Evolutionary conservation across 176 grass and related monocot genomes (phyloP).

Genomic region (Phragmites australis): DNA sequence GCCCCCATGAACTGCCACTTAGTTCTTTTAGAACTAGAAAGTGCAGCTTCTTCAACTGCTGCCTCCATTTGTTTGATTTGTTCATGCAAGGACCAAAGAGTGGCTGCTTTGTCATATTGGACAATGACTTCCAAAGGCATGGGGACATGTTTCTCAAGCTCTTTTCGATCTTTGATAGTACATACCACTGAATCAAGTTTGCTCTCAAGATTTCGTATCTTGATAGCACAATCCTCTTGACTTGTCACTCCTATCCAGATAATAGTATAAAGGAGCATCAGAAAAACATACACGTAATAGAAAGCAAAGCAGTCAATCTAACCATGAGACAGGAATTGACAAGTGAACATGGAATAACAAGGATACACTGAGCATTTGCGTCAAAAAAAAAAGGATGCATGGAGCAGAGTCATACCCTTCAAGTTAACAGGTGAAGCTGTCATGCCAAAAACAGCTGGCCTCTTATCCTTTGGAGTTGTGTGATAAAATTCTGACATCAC

Average conservation of each 20-base stretch:
- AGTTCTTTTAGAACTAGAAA: constrained; percentile 83
- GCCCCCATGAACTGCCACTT: constrained; percentile 99
- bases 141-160: constrained; percentile 98
- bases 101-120: constrained; percentile 95
- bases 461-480: constrained; percentile 86
- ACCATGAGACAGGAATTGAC: not conserved
- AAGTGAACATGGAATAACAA: constrained; percentile 18
- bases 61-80: constrained; percentile 92
- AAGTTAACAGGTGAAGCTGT: constrained; percentile 99
- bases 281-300: constrained; percentile 21
- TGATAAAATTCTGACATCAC: constrained; percentile 99
- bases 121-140: constrained; percentile 84
- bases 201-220: constrained; percentile 96
- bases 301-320: constrained; percentile 31
- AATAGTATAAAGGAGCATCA: constrained; percentile 31
- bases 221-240: constrained; percentile 99
- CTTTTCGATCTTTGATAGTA: constrained; percentile 92
- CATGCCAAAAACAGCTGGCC: constrained; percentile 94
- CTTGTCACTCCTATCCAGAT: constrained; percentile 79
- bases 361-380: constrained; percentile 21
- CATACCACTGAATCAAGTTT: constrained; percentile 94
- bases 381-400: too few species aligned
- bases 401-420: constrained; percentile 71
- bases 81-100: constrained; percentile 82
- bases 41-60: constrained; percentile 80